These are phyloP conservation scores for Dactylellina leptospora DNA, from an alignment of 2,329 filamentous ascomycete species.

Conservation along the genomic window DNA sequence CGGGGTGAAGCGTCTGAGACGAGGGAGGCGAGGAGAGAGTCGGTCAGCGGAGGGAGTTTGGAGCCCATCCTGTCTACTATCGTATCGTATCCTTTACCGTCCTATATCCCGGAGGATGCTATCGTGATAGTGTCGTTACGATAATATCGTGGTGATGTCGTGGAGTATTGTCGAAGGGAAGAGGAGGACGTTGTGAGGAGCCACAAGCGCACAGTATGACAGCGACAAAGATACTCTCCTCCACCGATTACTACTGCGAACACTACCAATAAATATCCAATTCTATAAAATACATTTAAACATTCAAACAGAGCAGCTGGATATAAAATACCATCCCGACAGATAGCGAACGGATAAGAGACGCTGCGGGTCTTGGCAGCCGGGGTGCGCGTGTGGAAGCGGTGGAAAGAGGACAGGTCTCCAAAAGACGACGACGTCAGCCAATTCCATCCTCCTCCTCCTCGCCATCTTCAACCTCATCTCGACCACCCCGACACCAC, in stretches of 20 bases:
- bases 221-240: too few species aligned
- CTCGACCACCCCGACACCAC: too few species aligned
- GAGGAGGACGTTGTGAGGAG: background rate
- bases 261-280: too few species aligned
- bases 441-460: conserved; percentile 16
- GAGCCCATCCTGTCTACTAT: conserved; percentile 32
- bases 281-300: too few species aligned
- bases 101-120: background rate
- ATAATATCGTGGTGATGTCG: background rate
- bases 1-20: conserved; percentile 20
- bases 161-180: background rate
- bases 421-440: conserved; percentile 40
- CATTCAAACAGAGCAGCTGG: too few species aligned
- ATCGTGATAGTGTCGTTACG: background rate
- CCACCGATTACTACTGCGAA: too few species aligned
- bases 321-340: too few species aligned
- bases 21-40: conserved; percentile 25
- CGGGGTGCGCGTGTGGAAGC: conserved; percentile 12
- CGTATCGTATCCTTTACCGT: too few species aligned
- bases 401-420: conserved; percentile 45
- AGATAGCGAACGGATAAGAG: too few species aligned
- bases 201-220: background rate
- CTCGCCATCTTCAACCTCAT: conserved; percentile 15
- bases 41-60: conserved; percentile 34
- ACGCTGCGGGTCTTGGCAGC: conserved; percentile 17